phyloP scores from a whole-genome alignment of 2,329 filamentous ascomycete genomes.

The Pseudonectria buxi region DNA sequence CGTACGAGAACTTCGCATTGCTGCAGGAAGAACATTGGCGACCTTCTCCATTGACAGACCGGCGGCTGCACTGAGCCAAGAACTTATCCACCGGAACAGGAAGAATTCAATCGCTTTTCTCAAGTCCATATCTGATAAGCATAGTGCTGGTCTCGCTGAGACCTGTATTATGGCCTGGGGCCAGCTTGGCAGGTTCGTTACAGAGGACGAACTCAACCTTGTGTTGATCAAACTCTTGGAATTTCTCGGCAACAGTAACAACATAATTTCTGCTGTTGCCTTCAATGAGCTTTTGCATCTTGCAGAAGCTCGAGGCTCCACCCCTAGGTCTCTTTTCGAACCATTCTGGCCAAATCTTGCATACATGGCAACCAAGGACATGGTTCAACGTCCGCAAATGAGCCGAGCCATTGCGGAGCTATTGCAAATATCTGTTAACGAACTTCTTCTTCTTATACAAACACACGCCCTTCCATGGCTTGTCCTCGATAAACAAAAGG shows the following conservation, averaged over 20 bases:
- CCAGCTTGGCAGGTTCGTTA: constrained; percentile 69
- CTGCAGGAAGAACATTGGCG: constrained; percentile 62
- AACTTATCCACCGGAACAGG: constrained; percentile 41
- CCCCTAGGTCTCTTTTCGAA: constrained; percentile 63
- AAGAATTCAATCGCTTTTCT: constrained; percentile 64
- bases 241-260: constrained; percentile 78
- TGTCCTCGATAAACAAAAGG: constrained; percentile 68
- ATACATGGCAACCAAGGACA: constrained; percentile 73
- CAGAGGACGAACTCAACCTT: constrained; percentile 79
- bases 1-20: constrained; percentile 74
- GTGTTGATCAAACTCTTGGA: constrained; percentile 78
- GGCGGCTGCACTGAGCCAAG: constrained; percentile 11
- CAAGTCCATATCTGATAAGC: constrained; percentile 63
- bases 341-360: constrained; percentile 88
- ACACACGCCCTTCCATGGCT: constrained; percentile 79
- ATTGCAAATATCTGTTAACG: constrained; percentile 65
- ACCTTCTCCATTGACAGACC: constrained; percentile 49
- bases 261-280: constrained; percentile 70
- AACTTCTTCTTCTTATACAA: constrained; percentile 71
- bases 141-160: constrained; percentile 64
- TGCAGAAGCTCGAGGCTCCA: constrained; percentile 56
- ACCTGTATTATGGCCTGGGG: constrained; percentile 81
- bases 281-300: constrained; percentile 76
- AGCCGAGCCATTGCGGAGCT: constrained; percentile 74
- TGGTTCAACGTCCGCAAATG: constrained; percentile 74